Percentiles rank a stretch among this genome's conserved stretches.
Evolutionary conservation across 768 basidiomycete species (phyloP).

Genomic region (Psilocybe subaeruginosa): DNA sequence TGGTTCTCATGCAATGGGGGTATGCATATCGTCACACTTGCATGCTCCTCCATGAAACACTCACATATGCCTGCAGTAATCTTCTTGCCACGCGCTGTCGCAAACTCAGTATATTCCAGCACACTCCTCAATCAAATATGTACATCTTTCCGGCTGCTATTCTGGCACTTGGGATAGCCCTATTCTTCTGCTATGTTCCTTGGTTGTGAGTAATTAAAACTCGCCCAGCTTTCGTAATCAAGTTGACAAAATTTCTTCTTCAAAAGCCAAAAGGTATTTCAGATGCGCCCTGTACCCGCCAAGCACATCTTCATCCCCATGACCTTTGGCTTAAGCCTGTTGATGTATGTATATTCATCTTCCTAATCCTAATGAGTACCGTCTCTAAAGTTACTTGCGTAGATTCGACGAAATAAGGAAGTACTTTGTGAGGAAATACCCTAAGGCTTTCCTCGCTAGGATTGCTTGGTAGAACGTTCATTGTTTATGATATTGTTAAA

Average conservation of each 20-base stretch:
- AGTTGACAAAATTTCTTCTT: background rate
- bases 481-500: too few species aligned
- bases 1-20: conserved; percentile 64
- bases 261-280: conserved; percentile 47
- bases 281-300: conserved; percentile 45
- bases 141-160: conserved; percentile 51
- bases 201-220: conserved; percentile 33
- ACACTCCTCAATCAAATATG: conserved; percentile 47
- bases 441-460: conserved; percentile 21
- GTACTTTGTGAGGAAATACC: conserved; percentile 24
- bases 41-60: background rate
- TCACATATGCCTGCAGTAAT: conserved; percentile 34
- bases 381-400: conserved; percentile 1
- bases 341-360: conserved; percentile 17
- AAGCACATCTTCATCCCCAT: conserved; percentile 57
- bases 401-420: conserved; percentile 32
- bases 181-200: conserved; percentile 44
- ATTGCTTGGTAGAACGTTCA: conserved; percentile 25
- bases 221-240: background rate
- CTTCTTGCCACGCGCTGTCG: conserved; percentile 59
- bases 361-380: background rate
- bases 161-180: conserved; percentile 43
- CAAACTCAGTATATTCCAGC: conserved; percentile 55
- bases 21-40: conserved; percentile 2
- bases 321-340: conserved; percentile 36